Evolutionary conservation across 148 eudicot species (phyloP).

Genomic region (Rhododendron kiyosumense): DNA sequence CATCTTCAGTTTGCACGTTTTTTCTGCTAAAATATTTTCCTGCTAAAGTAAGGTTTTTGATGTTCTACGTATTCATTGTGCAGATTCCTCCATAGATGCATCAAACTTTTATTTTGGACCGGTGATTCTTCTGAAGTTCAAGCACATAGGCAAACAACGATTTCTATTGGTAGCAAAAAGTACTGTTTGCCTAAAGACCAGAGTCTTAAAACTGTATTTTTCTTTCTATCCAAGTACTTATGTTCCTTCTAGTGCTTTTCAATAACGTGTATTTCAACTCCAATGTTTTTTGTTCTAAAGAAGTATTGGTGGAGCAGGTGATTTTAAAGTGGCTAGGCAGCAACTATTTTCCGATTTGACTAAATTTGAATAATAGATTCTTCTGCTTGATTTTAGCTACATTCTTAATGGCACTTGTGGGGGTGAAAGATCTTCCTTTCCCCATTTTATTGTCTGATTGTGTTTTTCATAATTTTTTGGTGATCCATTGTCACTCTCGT

Average conservation of each 20-base stretch:
- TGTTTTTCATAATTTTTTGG: not conserved
- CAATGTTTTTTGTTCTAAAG: slow-evolving; percentile 19
- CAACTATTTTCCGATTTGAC: not conserved
- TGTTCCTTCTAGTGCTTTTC: slow-evolving; percentile 11
- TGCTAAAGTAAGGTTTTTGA: slow-evolving; percentile 37
- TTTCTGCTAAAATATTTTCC: slow-evolving; percentile 14
- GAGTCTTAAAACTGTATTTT: slow-evolving; percentile 33
- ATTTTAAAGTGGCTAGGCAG: slow-evolving; percentile 16
- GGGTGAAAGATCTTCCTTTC: not conserved
- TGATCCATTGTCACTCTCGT: no score
- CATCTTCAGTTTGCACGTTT: slow-evolving; percentile 10
- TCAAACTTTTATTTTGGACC: slow-evolving; percentile 71
- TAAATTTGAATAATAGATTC: not conserved
- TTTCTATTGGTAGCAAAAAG: slow-evolving; percentile 50
- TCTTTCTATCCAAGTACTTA: slow-evolving; percentile 19
- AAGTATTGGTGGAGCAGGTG: slow-evolving; percentile 13
- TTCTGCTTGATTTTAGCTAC: not conserved
- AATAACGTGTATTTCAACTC: slow-evolving; percentile 22
- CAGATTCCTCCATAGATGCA: slow-evolving; percentile 71
- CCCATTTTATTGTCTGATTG: not conserved
- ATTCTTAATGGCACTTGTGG: not conserved
- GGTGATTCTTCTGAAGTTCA: slow-evolving; percentile 89
- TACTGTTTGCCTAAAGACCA: slow-evolving; percentile 38
- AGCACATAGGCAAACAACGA: slow-evolving; percentile 62
- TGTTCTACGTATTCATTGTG: slow-evolving; percentile 60